Base-by-base conservation (phyloP, 1,284 basidiomycete species). In the Hortiboletus rubellus region DNA sequence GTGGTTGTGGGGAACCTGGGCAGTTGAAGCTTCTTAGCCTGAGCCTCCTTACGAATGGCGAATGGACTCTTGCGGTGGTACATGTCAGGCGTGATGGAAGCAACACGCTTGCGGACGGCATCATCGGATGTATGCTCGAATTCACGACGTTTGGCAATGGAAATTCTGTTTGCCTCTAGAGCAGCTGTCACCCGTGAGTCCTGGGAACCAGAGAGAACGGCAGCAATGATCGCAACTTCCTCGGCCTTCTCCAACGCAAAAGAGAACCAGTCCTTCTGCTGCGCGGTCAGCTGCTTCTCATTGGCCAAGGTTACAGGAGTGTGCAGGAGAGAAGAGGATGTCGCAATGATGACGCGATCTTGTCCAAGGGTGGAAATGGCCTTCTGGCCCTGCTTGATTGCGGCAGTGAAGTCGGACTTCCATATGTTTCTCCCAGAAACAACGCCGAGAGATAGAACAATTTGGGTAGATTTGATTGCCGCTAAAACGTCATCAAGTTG, bases 351-450 rank as follows among this genome's bases (percentile, higher is more conserved):
- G 71, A 99, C 92, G 63, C 95, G 94, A 65, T 94, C 91, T 63
- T 81, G 77, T 61, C 94, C 94, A 67, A 98, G 87, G 47, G 79
- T 81, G 53, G 86, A 84, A 67, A 96, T 79, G 53, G 94, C 96
- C 77, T 91, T 92, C 81, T 96, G 87, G 59, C 86, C 94, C 52
- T 86, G 78, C 72, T 89, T 87, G 78, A 96, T 83, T 59, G 93
- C 90, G 52, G 86, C 88, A 66, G 82, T 80, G 70, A 99, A 89
- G 80, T 99, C 96, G 62, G 89, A 92, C 87, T 99, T 99, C 97
- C 97, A 99, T 80, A 99, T 94, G 84, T 99, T 99, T 74, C 97
- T 94, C 62, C 97, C 97, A 44, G 97, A 99, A 63, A 99, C 92
- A 62, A 99, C 76, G 80, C 97, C 97, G 63, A 99, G 89, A 57